These are phyloP conservation scores for Auriscalpium microsporum DNA, from an alignment of 768 basidiomycete genomes.

Conservation along the genomic window DNA sequence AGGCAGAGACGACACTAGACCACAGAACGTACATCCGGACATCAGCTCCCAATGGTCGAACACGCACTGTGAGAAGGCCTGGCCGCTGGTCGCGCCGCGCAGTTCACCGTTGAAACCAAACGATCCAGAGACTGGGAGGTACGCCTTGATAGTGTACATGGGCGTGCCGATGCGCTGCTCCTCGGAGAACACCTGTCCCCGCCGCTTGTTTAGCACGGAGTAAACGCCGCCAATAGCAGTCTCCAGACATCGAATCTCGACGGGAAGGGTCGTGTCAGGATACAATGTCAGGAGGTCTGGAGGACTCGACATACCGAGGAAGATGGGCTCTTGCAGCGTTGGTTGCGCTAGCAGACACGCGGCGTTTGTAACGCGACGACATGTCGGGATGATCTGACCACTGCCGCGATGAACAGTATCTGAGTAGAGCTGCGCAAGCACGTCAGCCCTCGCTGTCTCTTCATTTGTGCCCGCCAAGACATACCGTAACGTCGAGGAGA, in stretches of 20 bases:
- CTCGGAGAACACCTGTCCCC: constrained; percentile 97
- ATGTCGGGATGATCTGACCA: constrained; percentile 96
- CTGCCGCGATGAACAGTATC: constrained; percentile 99
- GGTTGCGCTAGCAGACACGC: constrained; percentile 89
- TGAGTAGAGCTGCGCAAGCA: constrained; percentile 65
- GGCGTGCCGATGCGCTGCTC: constrained; percentile 96
- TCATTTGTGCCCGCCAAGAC: constrained; percentile 18
- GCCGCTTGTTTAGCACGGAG: constrained; percentile 86
- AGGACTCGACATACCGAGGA: constrained; percentile 53
- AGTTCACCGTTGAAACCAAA: constrained; percentile 98
- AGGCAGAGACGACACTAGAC: background rate
- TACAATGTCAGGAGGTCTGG: constrained; percentile 7
- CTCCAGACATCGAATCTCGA: constrained; percentile 98
- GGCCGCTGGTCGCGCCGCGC: constrained; percentile 84
- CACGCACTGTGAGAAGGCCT: constrained; percentile 96
- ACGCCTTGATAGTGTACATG: constrained; percentile 99
- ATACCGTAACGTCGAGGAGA: constrained; percentile 88
- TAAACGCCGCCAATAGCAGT: constrained; percentile 97
- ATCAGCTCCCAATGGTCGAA: constrained; percentile 91
- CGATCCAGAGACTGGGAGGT: constrained; percentile 84
- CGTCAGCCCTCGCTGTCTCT: background rate
- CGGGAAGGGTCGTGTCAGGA: constrained; percentile 27
- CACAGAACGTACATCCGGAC: constrained; percentile 54
- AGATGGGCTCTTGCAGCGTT: constrained; percentile 91
- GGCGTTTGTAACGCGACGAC: constrained; percentile 93